A percentile compares a stretch with the other conserved stretches of the same genome.
Evolutionary conservation across 805 yeast species (phyloP).

Genomic region (Candida khao-thaluensis): DNA sequence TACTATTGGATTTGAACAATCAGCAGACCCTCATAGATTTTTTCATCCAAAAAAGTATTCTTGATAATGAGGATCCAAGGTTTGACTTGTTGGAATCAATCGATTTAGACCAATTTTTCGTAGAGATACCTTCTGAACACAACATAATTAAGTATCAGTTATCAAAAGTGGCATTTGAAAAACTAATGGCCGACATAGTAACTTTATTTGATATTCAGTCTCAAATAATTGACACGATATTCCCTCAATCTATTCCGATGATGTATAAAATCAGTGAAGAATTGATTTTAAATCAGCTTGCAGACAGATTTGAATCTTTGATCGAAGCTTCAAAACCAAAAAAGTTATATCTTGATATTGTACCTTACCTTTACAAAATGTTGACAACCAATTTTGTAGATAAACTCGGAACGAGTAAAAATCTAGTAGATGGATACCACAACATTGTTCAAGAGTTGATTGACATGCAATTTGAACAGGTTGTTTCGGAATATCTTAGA

Average conservation of each 20-base stretch:
- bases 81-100: conserved; percentile 30
- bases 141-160: conserved; percentile 10
- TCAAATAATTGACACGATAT: conserved; percentile 39
- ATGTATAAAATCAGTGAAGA: conserved; percentile 49
- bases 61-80: conserved; percentile 25
- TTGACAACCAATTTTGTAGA: conserved; percentile 26
- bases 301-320: conserved; percentile 30
- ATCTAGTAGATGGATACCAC: conserved; percentile 38
- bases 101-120: conserved; percentile 24
- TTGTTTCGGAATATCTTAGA: conserved; percentile 38
- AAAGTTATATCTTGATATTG: conserved; percentile 31
- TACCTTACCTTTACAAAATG: conserved; percentile 40
- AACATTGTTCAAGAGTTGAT: conserved; percentile 34
- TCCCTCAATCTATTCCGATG: conserved; percentile 46
- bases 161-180: conserved; percentile 18
- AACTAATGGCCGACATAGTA: conserved; percentile 30
- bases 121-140: conserved; percentile 5
- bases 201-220: conserved; percentile 38
- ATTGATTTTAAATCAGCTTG: conserved; percentile 39
- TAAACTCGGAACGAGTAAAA: conserved; percentile 27
- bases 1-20: conserved; percentile 35
- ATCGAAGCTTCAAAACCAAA: conserved; percentile 27
- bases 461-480: conserved; percentile 42
- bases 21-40: conserved; percentile 45
- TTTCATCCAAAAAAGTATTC: conserved; percentile 42